phyloP scores from a whole-genome alignment of 2,329 filamentous ascomycete genomes.

The Colletotrichum chrysophilum region DNA sequence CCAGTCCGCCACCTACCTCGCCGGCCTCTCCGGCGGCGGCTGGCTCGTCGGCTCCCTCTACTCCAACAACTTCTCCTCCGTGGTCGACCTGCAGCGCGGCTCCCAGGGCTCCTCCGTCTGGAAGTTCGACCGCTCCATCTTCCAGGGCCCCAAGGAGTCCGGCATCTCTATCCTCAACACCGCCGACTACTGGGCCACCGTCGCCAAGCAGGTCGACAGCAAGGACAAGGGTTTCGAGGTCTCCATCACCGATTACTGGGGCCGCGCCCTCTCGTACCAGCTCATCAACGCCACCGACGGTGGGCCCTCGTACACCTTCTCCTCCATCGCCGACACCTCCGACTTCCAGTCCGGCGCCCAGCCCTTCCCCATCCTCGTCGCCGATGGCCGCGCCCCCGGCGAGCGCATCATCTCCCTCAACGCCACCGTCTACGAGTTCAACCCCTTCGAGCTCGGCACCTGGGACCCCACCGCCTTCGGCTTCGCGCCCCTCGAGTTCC shows the following conservation, averaged over 20 bases:
- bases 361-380: conserved; percentile 56
- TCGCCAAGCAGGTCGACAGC: conserved; percentile 37
- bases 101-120: conserved; percentile 37
- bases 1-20: conserved; percentile 80
- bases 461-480: conserved; percentile 65
- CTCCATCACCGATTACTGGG: conserved; percentile 89
- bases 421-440: conserved; percentile 69
- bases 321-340: conserved; percentile 59
- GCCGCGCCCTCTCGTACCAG: conserved; percentile 84
- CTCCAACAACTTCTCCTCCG: conserved; percentile 82
- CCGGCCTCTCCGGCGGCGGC: conserved; percentile 81
- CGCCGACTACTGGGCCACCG: conserved; percentile 38
- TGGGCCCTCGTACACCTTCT: conserved; percentile 80
- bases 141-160: conserved; percentile 42
- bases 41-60: conserved; percentile 87
- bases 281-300: conserved; percentile 79
- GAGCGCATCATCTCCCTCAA: conserved; percentile 53
- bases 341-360: conserved; percentile 45
- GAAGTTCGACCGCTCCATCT: conserved; percentile 46
- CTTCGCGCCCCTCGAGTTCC: conserved; percentile 64
- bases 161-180: conserved; percentile 34
- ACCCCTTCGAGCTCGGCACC: conserved; percentile 69
- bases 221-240: conserved; percentile 52
- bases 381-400: conserved; percentile 51
- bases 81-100: conserved; percentile 59